Conservation (phyloP, 805 yeast genomes). For the Clavispora asparagi region DNA sequence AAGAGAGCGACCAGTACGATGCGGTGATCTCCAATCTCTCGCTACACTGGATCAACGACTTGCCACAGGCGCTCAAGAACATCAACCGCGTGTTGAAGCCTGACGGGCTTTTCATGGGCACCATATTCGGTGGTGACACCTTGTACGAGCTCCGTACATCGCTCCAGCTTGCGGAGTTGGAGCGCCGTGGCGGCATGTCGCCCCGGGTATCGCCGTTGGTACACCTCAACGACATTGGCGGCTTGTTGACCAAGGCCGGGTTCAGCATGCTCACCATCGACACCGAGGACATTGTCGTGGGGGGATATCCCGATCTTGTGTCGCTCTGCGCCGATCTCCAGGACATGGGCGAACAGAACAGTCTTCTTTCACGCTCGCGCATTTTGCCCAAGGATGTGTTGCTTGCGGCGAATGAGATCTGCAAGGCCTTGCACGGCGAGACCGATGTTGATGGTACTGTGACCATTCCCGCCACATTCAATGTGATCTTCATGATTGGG, state of each 20-base stretch:
- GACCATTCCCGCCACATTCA: conserved; percentile 73
- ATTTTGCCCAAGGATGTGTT: conserved; percentile 52
- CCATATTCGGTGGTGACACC: conserved; percentile 81
- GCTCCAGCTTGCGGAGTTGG: conserved; percentile 77
- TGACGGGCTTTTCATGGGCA: conserved; percentile 77
- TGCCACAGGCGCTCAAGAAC: conserved; percentile 58
- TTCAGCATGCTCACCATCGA: conserved; percentile 79
- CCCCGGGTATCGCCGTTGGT: conserved; percentile 81
- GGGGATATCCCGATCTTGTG: conserved; percentile 64
- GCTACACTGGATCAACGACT: conserved; percentile 81
- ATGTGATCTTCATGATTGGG: conserved; percentile 79
- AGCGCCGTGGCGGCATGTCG: conserved; percentile 71
- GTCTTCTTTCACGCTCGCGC: conserved; percentile 47
- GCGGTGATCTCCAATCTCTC: conserved; percentile 70
- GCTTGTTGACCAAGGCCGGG: conserved; percentile 66
- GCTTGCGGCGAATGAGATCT: conserved; percentile 73
- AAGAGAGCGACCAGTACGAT: conserved; percentile 44
- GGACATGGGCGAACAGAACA: conserved; percentile 81
- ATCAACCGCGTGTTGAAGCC: conserved; percentile 61
- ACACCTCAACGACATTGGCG: conserved; percentile 71
- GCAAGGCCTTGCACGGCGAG: conserved; percentile 66
- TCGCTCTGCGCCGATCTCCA: conserved; percentile 68
- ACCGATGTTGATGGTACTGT: conserved; percentile 38
- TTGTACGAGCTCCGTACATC: conserved; percentile 77
- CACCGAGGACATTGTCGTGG: conserved; percentile 76